Conservation (phyloP, 2,329 filamentous ascomycete genomes). For the Cercospora sesami region DNA sequence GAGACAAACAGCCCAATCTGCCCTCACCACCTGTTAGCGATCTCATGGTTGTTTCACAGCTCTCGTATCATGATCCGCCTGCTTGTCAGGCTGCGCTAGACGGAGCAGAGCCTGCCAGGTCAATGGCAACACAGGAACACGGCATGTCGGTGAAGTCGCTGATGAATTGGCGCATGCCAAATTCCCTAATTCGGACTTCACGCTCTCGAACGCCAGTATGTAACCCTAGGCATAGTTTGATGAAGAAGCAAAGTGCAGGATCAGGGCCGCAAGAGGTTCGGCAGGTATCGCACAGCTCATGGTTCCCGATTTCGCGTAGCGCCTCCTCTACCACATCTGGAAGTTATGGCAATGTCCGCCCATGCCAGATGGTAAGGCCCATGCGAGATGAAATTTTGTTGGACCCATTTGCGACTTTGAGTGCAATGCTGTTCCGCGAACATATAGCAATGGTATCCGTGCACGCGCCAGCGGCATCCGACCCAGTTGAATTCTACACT, state of each 20-base stretch:
- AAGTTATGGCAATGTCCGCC: neutral
- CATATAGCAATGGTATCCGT: neutral
- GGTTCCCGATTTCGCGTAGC: neutral
- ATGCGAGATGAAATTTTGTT: neutral
- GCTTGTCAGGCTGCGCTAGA: neutral
- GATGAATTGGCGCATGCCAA: neutral
- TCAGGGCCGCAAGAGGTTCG: neutral
- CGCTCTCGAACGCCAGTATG: neutral
- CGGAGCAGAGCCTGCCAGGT: neutral
- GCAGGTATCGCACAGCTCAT: neutral
- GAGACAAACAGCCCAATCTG: neutral
- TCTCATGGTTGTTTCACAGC: neutral
- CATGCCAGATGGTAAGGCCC: neutral
- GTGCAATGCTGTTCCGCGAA: neutral
- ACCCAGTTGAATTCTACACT: neutral
- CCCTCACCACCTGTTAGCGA: neutral
- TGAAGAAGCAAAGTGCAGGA: neutral
- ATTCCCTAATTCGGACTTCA: neutral
- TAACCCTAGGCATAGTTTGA: slow-evolving; percentile 5
- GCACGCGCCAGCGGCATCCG: neutral
- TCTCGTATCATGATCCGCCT: neutral
- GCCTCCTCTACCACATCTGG: neutral
- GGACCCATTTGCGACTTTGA: neutral
- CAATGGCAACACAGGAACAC: neutral
- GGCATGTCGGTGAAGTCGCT: neutral